Evolutionary conservation across 2,329 filamentous ascomycete genomes (phyloP).

Genomic region (Pseudogymnoascus sp.): DNA sequence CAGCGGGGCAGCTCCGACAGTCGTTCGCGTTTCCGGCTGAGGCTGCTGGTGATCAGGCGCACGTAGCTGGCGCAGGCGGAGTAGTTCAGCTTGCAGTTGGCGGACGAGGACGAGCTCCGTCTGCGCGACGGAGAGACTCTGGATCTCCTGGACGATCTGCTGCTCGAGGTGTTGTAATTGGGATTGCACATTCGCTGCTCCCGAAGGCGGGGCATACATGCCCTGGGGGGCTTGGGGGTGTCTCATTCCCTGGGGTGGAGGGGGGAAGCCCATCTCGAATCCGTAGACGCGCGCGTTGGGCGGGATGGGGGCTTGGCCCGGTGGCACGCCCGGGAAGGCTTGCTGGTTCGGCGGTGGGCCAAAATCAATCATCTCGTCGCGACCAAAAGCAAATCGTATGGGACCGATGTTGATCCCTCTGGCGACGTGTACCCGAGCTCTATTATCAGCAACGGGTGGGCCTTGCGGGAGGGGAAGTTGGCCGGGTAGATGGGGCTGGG

Average conservation of each 20-base stretch:
- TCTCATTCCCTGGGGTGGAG: slow-evolving; percentile 15
- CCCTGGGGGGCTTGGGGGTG: not conserved
- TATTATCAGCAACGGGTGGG: slow-evolving; percentile 32
- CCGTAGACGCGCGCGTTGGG: slow-evolving; percentile 29
- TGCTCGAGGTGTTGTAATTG: slow-evolving; percentile 63
- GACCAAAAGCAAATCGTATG: slow-evolving; percentile 64
- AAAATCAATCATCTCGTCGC: slow-evolving; percentile 60
- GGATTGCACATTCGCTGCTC: slow-evolving; percentile 41
- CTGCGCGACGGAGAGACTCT: slow-evolving; percentile 54
- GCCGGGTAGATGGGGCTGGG: slow-evolving; percentile 24
- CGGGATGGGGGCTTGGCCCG: slow-evolving; percentile 12
- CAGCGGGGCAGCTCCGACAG: slow-evolving; percentile 1
- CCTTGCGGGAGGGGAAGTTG: slow-evolving; percentile 21
- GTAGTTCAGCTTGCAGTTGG: slow-evolving; percentile 59
- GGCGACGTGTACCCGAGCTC: slow-evolving; percentile 36
- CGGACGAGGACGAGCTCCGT: slow-evolving; percentile 65
- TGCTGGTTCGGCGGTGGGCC: slow-evolving; percentile 36
- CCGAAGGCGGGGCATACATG: not conserved
- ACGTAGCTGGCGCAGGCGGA: not conserved
- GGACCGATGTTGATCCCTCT: slow-evolving; percentile 69
- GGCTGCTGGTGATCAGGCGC: not conserved
- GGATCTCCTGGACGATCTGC: slow-evolving; percentile 62
- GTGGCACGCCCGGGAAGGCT: slow-evolving; percentile 22
- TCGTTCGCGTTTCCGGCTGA: slow-evolving; percentile 16
- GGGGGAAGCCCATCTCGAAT: slow-evolving; percentile 30